Base-by-base conservation (phyloP, 352 stramenopile species). In the Pythium guiyangense region DNA sequence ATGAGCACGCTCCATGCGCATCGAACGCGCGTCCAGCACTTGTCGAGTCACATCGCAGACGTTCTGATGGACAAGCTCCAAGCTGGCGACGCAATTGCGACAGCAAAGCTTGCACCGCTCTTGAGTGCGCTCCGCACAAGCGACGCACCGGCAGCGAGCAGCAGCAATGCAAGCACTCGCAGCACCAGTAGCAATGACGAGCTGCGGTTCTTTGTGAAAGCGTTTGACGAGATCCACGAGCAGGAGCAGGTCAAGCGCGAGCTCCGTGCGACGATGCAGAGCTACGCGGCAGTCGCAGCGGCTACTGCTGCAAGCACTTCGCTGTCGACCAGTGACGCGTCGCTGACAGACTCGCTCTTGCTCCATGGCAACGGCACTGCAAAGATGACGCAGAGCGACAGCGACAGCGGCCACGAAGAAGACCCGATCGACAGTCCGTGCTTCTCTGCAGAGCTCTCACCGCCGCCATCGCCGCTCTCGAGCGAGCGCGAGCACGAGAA, bases 121-220 rank as follows among this genome's bases (percentile, higher is more conserved):
- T 52, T 90, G 1, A 72, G 73, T 1, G 73, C 76, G 6, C 64
- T 90, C 1, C 74, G 76, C 26, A 74, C 83, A 31, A 76, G 25
- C 45, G 45, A 48, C 43, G 43, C 3, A 26, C 47, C n/a, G 4
- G 15, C 6, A 22, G 26, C 48, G 68, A 49, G 43, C 52, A 20
- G 62, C 59, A 74, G 69, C 37, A 65, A 54, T 39, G 77, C 70
- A 67, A 78, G 62, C 20, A 62, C 61, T n/a, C 70, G 64, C n/a
- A 49, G 64, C 14, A 49, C 54, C 15, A 69, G 70, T 49, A n/a
- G n/a, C n/a, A 86, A 85, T 42, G 80, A 90, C 42, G 80, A 88
- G 49, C 85, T 85, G 53, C 73, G 62, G 17, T 90, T 88, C 50
- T 71, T 90, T 27, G 57, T 88, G 10, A 81, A 84, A 52, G 76